Evolutionary conservation across 2,329 filamentous ascomycete species (phyloP).

Genomic region (Hypoxylon sp.): DNA sequence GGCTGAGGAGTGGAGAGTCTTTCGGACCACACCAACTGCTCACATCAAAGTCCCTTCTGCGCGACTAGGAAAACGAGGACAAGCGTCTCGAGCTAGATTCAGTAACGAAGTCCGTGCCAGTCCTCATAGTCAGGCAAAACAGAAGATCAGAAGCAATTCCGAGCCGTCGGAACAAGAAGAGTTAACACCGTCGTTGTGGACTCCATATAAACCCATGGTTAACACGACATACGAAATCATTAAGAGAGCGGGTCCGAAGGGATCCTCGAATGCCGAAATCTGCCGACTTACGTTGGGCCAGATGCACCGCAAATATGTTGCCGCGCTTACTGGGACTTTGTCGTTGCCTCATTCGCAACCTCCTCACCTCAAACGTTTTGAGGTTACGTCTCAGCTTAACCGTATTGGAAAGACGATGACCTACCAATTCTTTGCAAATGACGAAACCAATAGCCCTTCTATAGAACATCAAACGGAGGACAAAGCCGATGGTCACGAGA

Average conservation of each 20-base stretch:
- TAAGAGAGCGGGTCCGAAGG: slow-evolving; percentile 48
- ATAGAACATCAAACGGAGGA: slow-evolving; percentile 9
- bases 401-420: slow-evolving; percentile 58
- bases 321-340: slow-evolving; percentile 52
- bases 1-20: slow-evolving; percentile 67
- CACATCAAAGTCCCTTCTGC: slow-evolving; percentile 49
- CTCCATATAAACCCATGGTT: slow-evolving; percentile 52
- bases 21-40: slow-evolving; percentile 63
- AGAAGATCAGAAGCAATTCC: slow-evolving; percentile 19
- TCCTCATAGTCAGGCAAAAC: slow-evolving; percentile 33
- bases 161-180: slow-evolving; percentile 30
- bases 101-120: slow-evolving; percentile 30
- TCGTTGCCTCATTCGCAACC: slow-evolving; percentile 56
- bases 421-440: slow-evolving; percentile 55
- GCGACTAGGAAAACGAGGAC: slow-evolving; percentile 48
- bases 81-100: slow-evolving; percentile 47
- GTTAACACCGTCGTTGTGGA: slow-evolving; percentile 47
- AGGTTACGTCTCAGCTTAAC: slow-evolving; percentile 54
- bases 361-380: slow-evolving; percentile 55
- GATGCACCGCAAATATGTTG: slow-evolving; percentile 51
- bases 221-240: slow-evolving; percentile 54
- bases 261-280: slow-evolving; percentile 52
- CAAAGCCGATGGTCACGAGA: slow-evolving; percentile 12
- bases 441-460: slow-evolving; percentile 21
- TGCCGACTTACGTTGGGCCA: slow-evolving; percentile 50